Evolutionary conservation across 2,329 filamentous ascomycete species (phyloP).

Genomic region (Diaporthe australafricana): DNA sequence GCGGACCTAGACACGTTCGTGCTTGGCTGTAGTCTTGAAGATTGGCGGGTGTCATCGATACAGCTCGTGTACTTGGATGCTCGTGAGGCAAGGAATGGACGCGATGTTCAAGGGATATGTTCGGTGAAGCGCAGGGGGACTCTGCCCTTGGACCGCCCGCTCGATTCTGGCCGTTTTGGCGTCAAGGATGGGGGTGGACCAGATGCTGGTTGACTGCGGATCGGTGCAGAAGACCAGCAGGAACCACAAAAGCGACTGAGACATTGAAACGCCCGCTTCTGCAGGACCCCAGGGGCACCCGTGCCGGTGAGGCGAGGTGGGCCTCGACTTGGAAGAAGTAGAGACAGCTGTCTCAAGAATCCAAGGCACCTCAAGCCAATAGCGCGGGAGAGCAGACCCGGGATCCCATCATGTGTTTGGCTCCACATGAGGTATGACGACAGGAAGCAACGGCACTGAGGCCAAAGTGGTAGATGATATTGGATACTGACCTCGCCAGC

Average conservation of each 20-base stretch:
- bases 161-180: slow-evolving; percentile 11
- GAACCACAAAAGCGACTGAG: slow-evolving; percentile 31
- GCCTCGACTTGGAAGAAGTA: slow-evolving; percentile 23
- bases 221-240: slow-evolving; percentile 26
- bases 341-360: slow-evolving; percentile 15
- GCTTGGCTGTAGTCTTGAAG: neutral
- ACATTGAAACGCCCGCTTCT: slow-evolving; percentile 32
- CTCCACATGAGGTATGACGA: slow-evolving; percentile 22
- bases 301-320: slow-evolving; percentile 23
- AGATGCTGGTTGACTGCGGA: slow-evolving; percentile 16
- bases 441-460: slow-evolving; percentile 7
- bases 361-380: slow-evolving; percentile 8
- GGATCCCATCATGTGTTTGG: slow-evolving; percentile 16
- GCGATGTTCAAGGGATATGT: neutral
- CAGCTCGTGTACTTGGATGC: neutral
- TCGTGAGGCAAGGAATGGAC: neutral
- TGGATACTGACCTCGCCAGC: neutral
- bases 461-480: neutral
- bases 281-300: slow-evolving; percentile 29
- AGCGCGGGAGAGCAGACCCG: slow-evolving; percentile 3
- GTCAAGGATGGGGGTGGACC: neutral
- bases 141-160: neutral
- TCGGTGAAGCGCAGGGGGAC: neutral
- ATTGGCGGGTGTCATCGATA: neutral
- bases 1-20: neutral